Percentiles rank a stretch among this genome's conserved stretches.
Evolutionary conservation across 306 rosid genomes (phyloP).

Genomic region (Rosa rugosa): DNA sequence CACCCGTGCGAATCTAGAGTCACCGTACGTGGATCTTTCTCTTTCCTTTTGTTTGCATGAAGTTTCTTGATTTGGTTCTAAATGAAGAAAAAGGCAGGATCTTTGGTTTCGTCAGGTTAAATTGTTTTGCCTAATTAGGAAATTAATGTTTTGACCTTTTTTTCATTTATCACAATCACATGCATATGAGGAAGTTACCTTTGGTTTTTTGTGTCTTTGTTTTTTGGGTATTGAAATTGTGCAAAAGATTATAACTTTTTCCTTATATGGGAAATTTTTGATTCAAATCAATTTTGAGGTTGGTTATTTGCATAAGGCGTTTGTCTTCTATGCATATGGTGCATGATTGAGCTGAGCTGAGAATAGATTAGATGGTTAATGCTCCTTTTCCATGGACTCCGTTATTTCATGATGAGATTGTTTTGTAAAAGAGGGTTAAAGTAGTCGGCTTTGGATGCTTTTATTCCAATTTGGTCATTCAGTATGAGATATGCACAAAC

Average conservation of each 20-base stretch:
- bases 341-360: background rate
- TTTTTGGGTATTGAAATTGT: background rate
- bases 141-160: background rate
- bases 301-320: background rate
- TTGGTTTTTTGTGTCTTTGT: background rate
- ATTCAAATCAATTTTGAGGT: background rate
- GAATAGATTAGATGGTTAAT: background rate
- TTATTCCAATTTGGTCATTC: background rate
- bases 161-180: background rate
- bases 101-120: conserved; percentile 3
- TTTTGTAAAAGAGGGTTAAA: background rate
- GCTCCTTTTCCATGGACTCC: background rate
- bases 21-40: conserved; percentile 50
- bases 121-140: conserved; percentile 4
- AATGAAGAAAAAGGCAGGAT: background rate
- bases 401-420: background rate
- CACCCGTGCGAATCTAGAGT: conserved; percentile 84
- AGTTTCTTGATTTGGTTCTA: conserved; percentile 5
- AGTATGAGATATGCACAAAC: background rate
- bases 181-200: background rate
- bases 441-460: background rate
- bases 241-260: background rate
- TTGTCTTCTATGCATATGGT: background rate
- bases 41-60: background rate
- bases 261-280: background rate